Evolutionary conservation across 2,329 filamentous ascomycete genomes (phyloP).

Genomic region (Neopestalotiopsis sp.): DNA sequence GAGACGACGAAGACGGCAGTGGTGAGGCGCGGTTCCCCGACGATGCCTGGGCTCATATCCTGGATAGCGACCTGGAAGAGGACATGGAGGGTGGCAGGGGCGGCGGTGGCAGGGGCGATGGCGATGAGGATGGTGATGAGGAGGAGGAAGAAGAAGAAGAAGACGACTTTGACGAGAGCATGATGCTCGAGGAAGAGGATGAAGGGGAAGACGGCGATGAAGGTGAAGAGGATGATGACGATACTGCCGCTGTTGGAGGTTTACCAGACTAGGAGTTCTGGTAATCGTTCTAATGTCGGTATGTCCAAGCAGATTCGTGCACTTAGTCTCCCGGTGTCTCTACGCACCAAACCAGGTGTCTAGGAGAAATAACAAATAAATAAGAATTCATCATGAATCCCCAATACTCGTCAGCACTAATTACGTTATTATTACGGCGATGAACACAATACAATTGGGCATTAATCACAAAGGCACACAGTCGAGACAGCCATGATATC

Average conservation of each 20-base stretch:
- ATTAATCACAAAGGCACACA: too few species aligned
- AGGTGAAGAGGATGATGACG: conserved; percentile 31
- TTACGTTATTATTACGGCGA: too few species aligned
- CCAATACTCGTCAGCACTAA: too few species aligned
- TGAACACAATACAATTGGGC: too few species aligned
- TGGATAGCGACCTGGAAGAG: conserved; percentile 32
- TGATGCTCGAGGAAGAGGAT: conserved; percentile 16
- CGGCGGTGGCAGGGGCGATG: conserved; percentile 23
- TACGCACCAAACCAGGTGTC: not conserved
- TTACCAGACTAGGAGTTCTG: not conserved
- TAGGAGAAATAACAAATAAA: too few species aligned
- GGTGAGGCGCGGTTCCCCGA: conserved; percentile 29
- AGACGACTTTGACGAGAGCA: not conserved
- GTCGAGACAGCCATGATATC: too few species aligned
- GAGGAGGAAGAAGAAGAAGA: conserved; percentile 34
- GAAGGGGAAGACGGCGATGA: conserved; percentile 25
- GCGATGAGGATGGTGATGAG: conserved; percentile 23
- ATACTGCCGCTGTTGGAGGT: not conserved
- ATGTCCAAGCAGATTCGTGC: not conserved
- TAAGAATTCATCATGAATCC: too few species aligned
- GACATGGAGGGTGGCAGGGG: conserved; percentile 24
- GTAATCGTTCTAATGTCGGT: not conserved
- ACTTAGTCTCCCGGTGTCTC: not conserved
- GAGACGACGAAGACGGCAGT: conserved; percentile 26
- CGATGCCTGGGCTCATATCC: conserved; percentile 33